A percentile compares a stretch with the other conserved stretches of the same genome.
phyloP scores from a whole-genome alignment of 176 grass and related monocot genomes.

The Dendrocalamus sinicus region DNA sequence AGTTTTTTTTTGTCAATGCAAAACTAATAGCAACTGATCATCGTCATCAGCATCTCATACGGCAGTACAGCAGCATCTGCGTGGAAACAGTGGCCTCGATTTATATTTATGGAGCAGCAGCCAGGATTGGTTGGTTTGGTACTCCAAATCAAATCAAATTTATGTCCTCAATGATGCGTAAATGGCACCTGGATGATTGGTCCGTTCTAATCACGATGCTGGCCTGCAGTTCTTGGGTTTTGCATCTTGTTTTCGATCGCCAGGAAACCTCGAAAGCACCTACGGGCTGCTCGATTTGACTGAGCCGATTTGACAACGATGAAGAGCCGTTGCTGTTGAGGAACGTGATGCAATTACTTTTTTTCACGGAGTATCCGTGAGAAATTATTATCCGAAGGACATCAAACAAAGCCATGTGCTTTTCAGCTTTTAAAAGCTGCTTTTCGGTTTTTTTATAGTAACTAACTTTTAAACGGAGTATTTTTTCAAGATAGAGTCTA shows the following conservation, averaged over 20 bases:
- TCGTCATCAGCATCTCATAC: too few species aligned
- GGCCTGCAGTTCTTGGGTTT: not conserved
- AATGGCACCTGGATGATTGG: not conserved
- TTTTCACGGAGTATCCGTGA: not conserved
- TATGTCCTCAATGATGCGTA: not conserved
- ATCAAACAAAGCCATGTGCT: too few species aligned
- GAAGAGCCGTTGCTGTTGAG: not conserved
- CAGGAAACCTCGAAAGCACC: not conserved
- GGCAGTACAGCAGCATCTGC: not conserved
- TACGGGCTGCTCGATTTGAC: not conserved
- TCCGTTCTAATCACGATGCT: not conserved
- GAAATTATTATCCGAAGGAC: not conserved
- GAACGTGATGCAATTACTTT: not conserved
- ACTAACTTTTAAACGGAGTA: too few species aligned
- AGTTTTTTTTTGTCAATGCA: not conserved
- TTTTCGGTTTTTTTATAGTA: too few species aligned
- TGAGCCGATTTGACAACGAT: not conserved
- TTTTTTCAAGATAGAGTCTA: too few species aligned
- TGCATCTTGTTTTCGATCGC: not conserved
- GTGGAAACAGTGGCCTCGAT: not conserved
- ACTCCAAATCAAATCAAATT: not conserved
- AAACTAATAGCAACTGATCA: not conserved
- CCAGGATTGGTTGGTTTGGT: not conserved
- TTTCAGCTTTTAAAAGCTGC: too few species aligned
- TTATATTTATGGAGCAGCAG: not conserved